Evolutionary conservation across 306 rosid species (phyloP).

Genomic region (Quercus engelmannii): DNA sequence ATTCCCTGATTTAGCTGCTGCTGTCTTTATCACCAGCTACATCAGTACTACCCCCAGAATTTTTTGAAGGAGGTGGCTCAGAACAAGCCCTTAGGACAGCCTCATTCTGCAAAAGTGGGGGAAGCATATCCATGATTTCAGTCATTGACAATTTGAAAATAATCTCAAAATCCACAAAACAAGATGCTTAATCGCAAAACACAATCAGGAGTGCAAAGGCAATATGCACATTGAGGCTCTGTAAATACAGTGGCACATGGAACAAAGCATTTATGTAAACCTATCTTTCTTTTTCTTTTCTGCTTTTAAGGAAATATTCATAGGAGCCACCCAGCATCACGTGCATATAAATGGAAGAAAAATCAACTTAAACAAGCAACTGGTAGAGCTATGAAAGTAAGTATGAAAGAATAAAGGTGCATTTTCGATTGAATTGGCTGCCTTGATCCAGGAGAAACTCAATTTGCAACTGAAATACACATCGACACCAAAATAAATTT

Average conservation of each 20-base stretch:
- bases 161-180: not conserved
- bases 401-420: not conserved
- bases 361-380: not conserved
- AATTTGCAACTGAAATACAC: not conserved
- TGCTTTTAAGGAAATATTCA: not conserved
- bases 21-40: constrained; percentile 23
- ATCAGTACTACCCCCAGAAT: constrained; percentile 23
- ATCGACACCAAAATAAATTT: not conserved
- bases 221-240: not conserved
- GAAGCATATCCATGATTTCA: not conserved
- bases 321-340: not conserved
- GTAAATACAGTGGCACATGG: not conserved
- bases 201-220: not conserved
- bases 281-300: not conserved
- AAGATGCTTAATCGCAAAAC: not conserved
- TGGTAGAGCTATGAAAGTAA: not conserved
- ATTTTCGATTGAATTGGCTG: not conserved
- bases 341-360: not conserved
- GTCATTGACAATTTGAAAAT: not conserved
- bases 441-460: not conserved
- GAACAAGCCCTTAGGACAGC: constrained; percentile 87
- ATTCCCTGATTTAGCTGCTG: constrained; percentile 9
- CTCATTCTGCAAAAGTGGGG: constrained; percentile 54
- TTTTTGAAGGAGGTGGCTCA: constrained; percentile 50
- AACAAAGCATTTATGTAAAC: not conserved